A percentile compares a stretch with the other conserved stretches of the same genome.
Evolutionary conservation across 345 rosid species (phyloP).

Genomic region (Camelina sativa): DNA sequence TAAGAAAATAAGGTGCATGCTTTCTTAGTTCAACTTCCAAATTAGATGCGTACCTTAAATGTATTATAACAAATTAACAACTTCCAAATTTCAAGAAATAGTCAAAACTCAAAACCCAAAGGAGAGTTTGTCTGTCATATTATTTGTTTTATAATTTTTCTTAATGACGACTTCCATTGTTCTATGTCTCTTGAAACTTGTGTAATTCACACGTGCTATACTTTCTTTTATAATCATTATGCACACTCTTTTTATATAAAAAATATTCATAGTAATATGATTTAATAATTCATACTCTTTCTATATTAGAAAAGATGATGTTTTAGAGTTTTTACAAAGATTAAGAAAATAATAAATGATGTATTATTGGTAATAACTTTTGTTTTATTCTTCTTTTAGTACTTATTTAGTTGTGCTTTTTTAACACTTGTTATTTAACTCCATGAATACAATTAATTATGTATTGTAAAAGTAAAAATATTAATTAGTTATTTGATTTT

Average conservation of each 20-base stretch:
- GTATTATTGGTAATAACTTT: too few relatives aligned
- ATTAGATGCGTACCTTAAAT: neutral
- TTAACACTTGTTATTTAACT: too few relatives aligned
- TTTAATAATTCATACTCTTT: neutral
- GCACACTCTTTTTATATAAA: neutral
- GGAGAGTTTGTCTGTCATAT: constrained; percentile 37
- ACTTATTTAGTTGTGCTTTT: too few relatives aligned
- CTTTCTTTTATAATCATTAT: neutral
- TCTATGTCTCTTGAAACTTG: constrained; percentile 30
- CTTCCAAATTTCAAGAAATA: constrained; percentile 16
- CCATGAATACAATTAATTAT: too few relatives aligned
- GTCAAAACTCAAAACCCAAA: constrained; percentile 28
- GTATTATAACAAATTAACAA: neutral
- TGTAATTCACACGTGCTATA: constrained; percentile 31
- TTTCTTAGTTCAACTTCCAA: neutral
- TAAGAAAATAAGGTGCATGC: too few relatives aligned
- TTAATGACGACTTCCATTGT: neutral
- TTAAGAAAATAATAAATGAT: too few relatives aligned
- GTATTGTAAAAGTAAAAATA: too few relatives aligned
- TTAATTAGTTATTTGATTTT: too few relatives aligned
- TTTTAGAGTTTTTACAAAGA: too few relatives aligned
- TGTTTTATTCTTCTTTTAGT: too few relatives aligned
- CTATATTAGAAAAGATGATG: too few relatives aligned
- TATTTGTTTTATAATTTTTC: neutral
- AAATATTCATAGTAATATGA: too few relatives aligned